Conservation (phyloP, 306 rosid genomes). For the Carpinus viminea region DNA sequence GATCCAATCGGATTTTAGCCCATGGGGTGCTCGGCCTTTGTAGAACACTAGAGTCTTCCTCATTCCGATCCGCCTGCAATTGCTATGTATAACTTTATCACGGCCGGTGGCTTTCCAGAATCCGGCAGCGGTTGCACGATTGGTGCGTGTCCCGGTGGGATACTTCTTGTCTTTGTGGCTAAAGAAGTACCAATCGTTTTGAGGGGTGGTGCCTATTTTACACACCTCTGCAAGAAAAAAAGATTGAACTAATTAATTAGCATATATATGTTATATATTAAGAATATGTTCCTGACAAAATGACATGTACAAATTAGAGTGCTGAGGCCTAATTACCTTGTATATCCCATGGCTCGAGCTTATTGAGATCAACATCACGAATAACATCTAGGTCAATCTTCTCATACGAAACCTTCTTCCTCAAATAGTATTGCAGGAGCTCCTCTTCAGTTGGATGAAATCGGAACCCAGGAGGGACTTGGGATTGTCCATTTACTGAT, state of each 20-base stretch:
- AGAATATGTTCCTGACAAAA: not conserved
- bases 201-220: conserved; percentile 93
- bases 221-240: conserved; percentile 58
- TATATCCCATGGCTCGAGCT: conserved; percentile 98
- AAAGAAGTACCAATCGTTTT: conserved; percentile 94
- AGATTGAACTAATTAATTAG: not conserved
- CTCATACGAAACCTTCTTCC: conserved; percentile 75
- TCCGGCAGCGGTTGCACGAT: conserved; percentile 86
- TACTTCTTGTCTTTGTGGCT: conserved; percentile 98
- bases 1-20: conserved; percentile 92
- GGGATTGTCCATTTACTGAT: conserved; percentile 88
- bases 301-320: not conserved
- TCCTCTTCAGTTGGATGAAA: conserved; percentile 92
- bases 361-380: conserved; percentile 92
- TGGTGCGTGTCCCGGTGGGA: conserved; percentile 91
- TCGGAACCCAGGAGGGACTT: conserved; percentile 90
- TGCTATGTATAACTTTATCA: conserved; percentile 75
- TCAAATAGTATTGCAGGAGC: conserved; percentile 78
- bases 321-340: conserved; percentile 54
- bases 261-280: too few species aligned
- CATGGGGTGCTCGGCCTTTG: conserved; percentile 95
- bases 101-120: conserved; percentile 99
- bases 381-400: conserved; percentile 85
- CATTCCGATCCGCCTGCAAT: conserved; percentile 81
- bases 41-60: conserved; percentile 93